These are phyloP conservation scores for Canavalia gladiata DNA, from an alignment of 306 rosid genomes.

Conservation along the genomic window DNA sequence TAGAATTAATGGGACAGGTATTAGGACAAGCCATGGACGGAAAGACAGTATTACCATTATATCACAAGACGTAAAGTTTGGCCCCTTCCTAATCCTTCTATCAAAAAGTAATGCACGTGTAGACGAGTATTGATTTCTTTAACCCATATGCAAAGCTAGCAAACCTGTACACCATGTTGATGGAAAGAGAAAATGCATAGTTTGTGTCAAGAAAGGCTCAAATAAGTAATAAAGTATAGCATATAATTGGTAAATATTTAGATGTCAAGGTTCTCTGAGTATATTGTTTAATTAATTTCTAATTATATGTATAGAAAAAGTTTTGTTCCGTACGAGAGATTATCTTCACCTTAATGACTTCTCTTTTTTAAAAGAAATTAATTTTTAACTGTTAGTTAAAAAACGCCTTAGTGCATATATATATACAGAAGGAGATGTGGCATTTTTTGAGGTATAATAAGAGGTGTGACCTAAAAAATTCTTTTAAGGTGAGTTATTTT, in stretches of 20 bases:
- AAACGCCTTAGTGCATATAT: too few relatives aligned
- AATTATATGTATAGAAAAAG: too few relatives aligned
- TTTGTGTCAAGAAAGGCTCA: not conserved
- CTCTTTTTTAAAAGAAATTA: not conserved
- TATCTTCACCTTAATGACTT: too few relatives aligned
- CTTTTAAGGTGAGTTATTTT: too few relatives aligned
- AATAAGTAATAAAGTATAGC: not conserved
- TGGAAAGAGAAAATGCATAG: conserved; percentile 4
- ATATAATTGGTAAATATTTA: not conserved
- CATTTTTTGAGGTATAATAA: too few relatives aligned
- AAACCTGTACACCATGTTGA: conserved; percentile 9
- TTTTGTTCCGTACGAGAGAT: too few relatives aligned
- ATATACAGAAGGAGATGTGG: too few relatives aligned
- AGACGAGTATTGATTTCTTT: conserved; percentile 23
- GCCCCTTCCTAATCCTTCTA: conserved; percentile 35
- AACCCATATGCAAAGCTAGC: conserved; percentile 29
- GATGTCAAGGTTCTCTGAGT: too few relatives aligned
- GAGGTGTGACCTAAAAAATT: not conserved
- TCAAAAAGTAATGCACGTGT: conserved; percentile 42
- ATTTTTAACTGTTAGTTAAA: not conserved
- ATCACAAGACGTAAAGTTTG: not conserved
- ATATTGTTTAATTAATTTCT: too few relatives aligned
- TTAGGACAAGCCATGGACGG: conserved; percentile 55
- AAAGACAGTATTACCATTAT: conserved; percentile 41
- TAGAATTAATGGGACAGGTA: conserved; percentile 48